Evolutionary conservation across 768 basidiomycete genomes (phyloP).

Genomic region (Porphyrellus cyaneotinctus): DNA sequence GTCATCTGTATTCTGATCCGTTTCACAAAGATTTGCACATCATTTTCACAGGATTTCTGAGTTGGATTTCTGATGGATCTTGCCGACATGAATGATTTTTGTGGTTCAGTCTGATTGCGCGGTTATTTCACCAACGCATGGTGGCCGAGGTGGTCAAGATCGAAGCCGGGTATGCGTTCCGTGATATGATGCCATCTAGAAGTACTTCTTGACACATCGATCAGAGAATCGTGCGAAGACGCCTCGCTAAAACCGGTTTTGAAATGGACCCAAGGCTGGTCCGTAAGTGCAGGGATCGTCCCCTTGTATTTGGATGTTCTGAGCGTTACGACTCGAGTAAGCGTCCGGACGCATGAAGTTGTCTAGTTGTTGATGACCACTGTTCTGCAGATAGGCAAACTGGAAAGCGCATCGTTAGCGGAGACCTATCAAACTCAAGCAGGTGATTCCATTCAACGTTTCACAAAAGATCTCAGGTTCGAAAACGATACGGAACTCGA

Average conservation of each 20-base stretch:
- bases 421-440: slow-evolving; percentile 44
- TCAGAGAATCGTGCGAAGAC: slow-evolving; percentile 30
- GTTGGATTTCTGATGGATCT: background rate
- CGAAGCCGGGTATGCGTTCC: too few relatives aligned
- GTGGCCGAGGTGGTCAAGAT: too few relatives aligned
- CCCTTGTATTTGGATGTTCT: slow-evolving; percentile 20
- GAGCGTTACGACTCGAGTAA: slow-evolving; percentile 33
- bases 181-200: background rate
- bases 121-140: slow-evolving; percentile 2
- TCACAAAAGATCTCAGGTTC: background rate
- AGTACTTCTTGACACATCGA: background rate
- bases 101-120: slow-evolving; percentile 2
- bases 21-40: background rate
- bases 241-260: slow-evolving; percentile 32
- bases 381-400: slow-evolving; percentile 27
- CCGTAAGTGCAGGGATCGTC: slow-evolving; percentile 29
- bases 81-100: background rate
- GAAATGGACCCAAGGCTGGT: slow-evolving; percentile 28
- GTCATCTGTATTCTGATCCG: background rate
- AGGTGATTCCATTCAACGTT: slow-evolving; percentile 12
- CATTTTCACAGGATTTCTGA: background rate
- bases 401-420: slow-evolving; percentile 29
- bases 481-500: slow-evolving; percentile 21
- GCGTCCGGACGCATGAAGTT: background rate
- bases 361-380: background rate